Evolutionary conservation across 805 yeast species (phyloP), one percentile per base, ranked within the genome.

Genomic region (Priceomyces carsonii): DNA sequence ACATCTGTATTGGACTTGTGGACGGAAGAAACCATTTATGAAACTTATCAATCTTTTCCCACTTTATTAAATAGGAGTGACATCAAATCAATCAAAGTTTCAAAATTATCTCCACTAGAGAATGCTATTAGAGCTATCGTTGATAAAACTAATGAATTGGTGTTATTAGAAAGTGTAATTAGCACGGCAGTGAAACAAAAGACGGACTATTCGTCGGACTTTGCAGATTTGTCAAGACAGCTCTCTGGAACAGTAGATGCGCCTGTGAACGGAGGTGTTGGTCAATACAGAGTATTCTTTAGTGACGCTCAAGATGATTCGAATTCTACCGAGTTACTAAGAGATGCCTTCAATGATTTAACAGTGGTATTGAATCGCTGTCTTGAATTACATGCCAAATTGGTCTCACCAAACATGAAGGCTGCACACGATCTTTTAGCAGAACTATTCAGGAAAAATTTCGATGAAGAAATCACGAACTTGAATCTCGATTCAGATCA

Each of bases 221-320:
- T 81, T 55, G 73, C 74, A 45, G 87, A 80, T 51, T 61, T 85
- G 41, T 80, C 90, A 5, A 69, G 91, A 57, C 79, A 78, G 50
- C 63, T 82, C 36, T 75, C 87, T 3, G 96, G 96, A 27, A 85
- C 96, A 0, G 90, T 89, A 36, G 95, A 87, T 55, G 79, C 96
- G 0, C 96, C 96, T 3, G 91, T 88, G 5, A 88, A 88, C 55
- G 96, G 96, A 22, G 96, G 96, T 39, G 85, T 88, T 44, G 85
- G 87, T 2, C 88, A 84, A 53, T 88, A 85, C 60, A 71, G 90
- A 36, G 75, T 75, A 2, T 86, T 88, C 54, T 77, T 85, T 53
- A 23, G 5, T 7, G 14, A 23, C 8, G 5, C 26, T 15, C 24
- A n/a, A 19, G 24, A 12, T 5, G 24, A 62, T 34, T 51, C 50